phyloP scores from a whole-genome alignment of 2,329 filamentous ascomycete genomes.

The Teratosphaeriaceae sp. region DNA sequence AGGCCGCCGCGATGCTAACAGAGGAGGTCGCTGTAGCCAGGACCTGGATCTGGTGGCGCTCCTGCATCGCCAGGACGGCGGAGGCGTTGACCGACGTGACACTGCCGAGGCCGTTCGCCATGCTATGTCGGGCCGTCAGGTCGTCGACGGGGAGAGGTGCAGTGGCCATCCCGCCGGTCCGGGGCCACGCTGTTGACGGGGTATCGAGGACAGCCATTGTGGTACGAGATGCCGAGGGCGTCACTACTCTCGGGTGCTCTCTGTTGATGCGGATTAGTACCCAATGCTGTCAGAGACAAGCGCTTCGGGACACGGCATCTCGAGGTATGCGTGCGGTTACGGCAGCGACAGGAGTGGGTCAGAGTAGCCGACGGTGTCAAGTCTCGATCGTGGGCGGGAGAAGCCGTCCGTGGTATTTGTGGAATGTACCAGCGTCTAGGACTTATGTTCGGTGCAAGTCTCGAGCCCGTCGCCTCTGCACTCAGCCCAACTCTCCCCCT shows the following conservation, averaged over 20 bases:
- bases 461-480: too few relatives aligned
- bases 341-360: constrained; percentile 2
- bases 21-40: constrained; percentile 31
- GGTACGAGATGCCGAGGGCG: background rate
- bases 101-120: constrained; percentile 3
- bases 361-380: background rate
- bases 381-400: background rate
- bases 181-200: background rate
- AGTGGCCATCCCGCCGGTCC: background rate
- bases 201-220: background rate
- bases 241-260: background rate
- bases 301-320: too few relatives aligned
- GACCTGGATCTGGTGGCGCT: constrained; percentile 27
- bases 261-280: background rate
- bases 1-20: constrained; percentile 51
- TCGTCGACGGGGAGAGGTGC: background rate
- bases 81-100: constrained; percentile 10
- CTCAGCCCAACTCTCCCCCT: too few relatives aligned
- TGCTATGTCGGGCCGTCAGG: background rate
- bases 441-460: too few relatives aligned
- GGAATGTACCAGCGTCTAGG: too few relatives aligned
- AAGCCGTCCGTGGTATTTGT: background rate
- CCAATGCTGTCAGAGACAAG: too few relatives aligned
- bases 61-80: constrained; percentile 10
- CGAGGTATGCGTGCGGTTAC: constrained; percentile 1